Conservation (phyloP, 2,329 filamentous ascomycete genomes). For the Monilinia vaccinii-corymbosi region DNA sequence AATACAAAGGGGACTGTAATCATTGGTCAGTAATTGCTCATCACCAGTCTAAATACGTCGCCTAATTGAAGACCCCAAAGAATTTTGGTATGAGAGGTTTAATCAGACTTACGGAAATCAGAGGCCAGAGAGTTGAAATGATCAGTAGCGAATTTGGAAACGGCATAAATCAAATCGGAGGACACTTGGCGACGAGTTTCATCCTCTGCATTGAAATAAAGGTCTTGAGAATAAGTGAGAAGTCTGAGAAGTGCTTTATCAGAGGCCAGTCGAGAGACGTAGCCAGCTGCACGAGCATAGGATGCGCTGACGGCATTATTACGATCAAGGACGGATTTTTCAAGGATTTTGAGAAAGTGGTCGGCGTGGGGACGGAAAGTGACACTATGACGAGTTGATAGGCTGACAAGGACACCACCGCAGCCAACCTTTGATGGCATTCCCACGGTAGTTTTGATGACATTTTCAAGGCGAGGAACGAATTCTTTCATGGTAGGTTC, state of each 20-base stretch:
- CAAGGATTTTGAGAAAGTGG: slow-evolving; percentile 65
- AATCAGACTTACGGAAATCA: slow-evolving; percentile 36
- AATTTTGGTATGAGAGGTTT: no score
- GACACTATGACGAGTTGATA: slow-evolving; percentile 70
- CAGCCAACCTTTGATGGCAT: slow-evolving; percentile 93
- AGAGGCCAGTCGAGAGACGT: slow-evolving; percentile 58
- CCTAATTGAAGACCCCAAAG: no score
- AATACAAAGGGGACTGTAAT: slow-evolving; percentile 71
- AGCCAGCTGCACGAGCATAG: slow-evolving; percentile 80
- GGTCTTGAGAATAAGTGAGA: slow-evolving; percentile 45
- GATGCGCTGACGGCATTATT: slow-evolving; percentile 90
- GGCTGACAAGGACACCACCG: slow-evolving; percentile 71
- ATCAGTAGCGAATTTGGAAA: slow-evolving; percentile 82
- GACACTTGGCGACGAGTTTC: slow-evolving; percentile 65
- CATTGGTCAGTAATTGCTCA: neutral
- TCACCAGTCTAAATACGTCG: neutral
- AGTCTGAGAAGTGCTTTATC: slow-evolving; percentile 43
- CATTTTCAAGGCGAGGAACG: slow-evolving; percentile 61
- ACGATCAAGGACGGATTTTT: slow-evolving; percentile 76
- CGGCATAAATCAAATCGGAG: slow-evolving; percentile 72
- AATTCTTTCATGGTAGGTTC: slow-evolving; percentile 67
- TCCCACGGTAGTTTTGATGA: slow-evolving; percentile 79
- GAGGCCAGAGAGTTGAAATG: slow-evolving; percentile 71
- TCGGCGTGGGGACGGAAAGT: slow-evolving; percentile 69
- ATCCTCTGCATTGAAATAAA: slow-evolving; percentile 79